These are phyloP conservation scores for Fraxinus nigra DNA, from an alignment of 305 asterid species.

Conservation along the genomic window DNA sequence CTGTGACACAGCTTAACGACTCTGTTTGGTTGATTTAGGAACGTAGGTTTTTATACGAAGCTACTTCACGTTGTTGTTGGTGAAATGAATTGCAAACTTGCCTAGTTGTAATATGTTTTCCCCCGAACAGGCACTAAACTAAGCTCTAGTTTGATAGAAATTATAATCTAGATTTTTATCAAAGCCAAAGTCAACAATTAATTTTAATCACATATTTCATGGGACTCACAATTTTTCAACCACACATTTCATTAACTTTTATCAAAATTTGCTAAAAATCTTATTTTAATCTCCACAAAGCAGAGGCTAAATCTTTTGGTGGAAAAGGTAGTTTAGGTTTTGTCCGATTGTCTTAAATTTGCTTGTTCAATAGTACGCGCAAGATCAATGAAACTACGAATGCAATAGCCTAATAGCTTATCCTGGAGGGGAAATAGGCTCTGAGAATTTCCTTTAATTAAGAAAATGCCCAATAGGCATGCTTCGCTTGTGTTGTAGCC, in stretches of 20 bases:
- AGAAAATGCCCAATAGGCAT: not conserved
- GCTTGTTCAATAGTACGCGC: not conserved
- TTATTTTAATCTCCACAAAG: no score
- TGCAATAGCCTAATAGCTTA: not conserved
- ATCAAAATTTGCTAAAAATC: no score
- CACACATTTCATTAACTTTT: no score
- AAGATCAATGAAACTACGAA: not conserved
- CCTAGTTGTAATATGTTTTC: not conserved
- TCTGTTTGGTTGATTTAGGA: conserved; percentile 6
- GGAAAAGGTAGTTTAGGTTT: not conserved
- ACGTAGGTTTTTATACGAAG: conserved; percentile 11
- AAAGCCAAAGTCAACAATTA: no score
- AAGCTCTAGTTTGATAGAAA: no score
- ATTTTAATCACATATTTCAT: no score
- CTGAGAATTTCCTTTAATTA: not conserved
- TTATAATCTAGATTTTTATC: no score
- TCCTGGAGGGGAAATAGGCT: not conserved
- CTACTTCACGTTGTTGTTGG: not conserved
- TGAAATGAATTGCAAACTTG: conserved; percentile 9
- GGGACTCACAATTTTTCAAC: no score
- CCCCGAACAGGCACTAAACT: not conserved
- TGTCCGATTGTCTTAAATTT: not conserved
- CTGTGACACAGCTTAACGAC: not conserved
- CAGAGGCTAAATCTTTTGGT: not conserved
- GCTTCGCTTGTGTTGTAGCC: not conserved